Conservation (phyloP, 805 yeast genomes). For the Saccharomycopsis schoenii region DNA sequence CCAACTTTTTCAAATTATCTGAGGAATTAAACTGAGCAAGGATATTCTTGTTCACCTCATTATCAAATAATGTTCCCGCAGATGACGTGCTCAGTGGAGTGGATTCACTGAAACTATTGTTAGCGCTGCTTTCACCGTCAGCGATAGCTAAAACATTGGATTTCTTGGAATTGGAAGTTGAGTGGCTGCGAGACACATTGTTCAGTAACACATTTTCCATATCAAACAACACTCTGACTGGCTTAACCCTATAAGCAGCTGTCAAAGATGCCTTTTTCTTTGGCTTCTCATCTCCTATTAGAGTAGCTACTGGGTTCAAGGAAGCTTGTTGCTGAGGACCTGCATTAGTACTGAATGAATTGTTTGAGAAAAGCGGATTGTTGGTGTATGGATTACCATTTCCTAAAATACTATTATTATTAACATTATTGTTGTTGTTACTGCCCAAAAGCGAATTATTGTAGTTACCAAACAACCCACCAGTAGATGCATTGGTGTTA, state of each 20-base stretch:
- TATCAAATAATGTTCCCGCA: constrained; percentile 16
- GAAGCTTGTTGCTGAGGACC: constrained; percentile 21
- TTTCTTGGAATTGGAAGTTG: constrained; percentile 4
- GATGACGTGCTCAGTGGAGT: not conserved
- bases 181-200: not conserved
- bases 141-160: constrained; percentile 25
- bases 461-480: constrained; percentile 25
- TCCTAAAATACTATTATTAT: constrained; percentile 16
- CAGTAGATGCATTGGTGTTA: constrained; percentile 12
- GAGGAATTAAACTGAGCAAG: constrained; percentile 15
- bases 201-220: constrained; percentile 5
- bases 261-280: constrained; percentile 13
- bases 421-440: constrained; percentile 11
- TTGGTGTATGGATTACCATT: constrained; percentile 22
- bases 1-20: constrained; percentile 12
- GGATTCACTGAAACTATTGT: not conserved
- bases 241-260: constrained; percentile 11
- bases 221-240: constrained; percentile 8
- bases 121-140: constrained; percentile 18
- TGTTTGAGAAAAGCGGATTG: constrained; percentile 22
- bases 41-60: constrained; percentile 22
- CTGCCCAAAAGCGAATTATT: constrained; percentile 15
- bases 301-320: constrained; percentile 14
- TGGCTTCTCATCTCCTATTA: not conserved
- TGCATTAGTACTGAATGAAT: constrained; percentile 20